Conservation (phyloP, 805 yeast species). For the Yarrowia sp. region DNA sequence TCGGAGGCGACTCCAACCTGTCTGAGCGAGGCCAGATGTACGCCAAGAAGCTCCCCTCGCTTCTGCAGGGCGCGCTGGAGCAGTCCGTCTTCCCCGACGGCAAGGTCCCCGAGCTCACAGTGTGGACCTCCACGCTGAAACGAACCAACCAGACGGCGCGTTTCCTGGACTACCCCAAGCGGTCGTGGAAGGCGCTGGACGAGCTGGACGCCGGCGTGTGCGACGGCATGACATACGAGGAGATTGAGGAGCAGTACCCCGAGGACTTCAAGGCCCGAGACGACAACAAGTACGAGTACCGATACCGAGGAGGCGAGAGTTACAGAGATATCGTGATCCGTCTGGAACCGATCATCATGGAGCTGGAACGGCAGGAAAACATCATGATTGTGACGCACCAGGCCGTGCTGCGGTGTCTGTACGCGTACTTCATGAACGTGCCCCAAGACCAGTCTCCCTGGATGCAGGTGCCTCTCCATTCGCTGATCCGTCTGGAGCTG, state of each 20-base stretch:
- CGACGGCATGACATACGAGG: conserved; percentile 95
- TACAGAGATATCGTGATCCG: conserved; percentile 93
- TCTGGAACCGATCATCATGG: conserved; percentile 97
- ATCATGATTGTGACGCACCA: conserved; percentile 95
- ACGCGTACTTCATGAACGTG: conserved; percentile 97
- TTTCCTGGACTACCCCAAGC: conserved; percentile 71
- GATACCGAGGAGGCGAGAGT: conserved; percentile 96
- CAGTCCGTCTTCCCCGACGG: conserved; percentile 31
- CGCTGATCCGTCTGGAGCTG: conserved; percentile 91
- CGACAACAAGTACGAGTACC: conserved; percentile 90
- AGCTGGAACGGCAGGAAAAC: conserved; percentile 93
- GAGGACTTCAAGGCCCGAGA: conserved; percentile 96
- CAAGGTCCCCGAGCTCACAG: conserved; percentile 61
- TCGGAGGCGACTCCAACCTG: conserved; percentile 90
- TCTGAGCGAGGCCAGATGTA: conserved; percentile 82
- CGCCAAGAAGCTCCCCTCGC: conserved; percentile 73
- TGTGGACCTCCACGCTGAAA: conserved; percentile 91
- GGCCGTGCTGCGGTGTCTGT: conserved; percentile 92
- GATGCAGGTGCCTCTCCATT: conserved; percentile 98
- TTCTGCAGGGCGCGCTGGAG: conserved; percentile 59
- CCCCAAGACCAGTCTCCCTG: conserved; percentile 98
- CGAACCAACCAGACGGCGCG: conserved; percentile 93
- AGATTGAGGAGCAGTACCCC: conserved; percentile 78
- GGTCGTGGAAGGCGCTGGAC: conserved; percentile 95
- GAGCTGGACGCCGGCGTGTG: conserved; percentile 97